Base-by-base conservation (phyloP, 495 filamentous ascomycete species). In the Podospora sp. region DNA sequence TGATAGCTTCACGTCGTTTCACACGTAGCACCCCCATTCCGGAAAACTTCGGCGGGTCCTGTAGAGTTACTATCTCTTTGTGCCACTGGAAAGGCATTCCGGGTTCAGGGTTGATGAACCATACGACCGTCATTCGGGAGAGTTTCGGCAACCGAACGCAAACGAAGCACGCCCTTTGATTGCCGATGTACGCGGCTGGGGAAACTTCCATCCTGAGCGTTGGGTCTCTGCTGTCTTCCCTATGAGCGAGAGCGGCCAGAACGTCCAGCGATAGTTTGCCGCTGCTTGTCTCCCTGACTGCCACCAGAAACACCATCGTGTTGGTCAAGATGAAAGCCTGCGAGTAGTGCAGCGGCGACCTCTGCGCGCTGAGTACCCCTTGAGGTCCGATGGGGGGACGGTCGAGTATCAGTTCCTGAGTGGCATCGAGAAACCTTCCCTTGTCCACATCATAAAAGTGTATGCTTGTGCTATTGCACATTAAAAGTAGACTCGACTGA, bases 281-380 rank as follows among this genome's bases (percentile, higher is more conserved):
- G 46, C 36, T 24, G n/a, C 40, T 50, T 49, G 52, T 40, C 50
- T 71, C 60, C 21, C 25, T 68, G 0, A 33, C 68, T 6, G 58
- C 60, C 11, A 80, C 60, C 79, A 77, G 81, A 4, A 76, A 70
- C 1, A 81, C 65, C 33, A 60, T 73, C 24, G 70, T 73, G 60
- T 80, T 86, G 8, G 87, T 90, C 52, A 88, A 75, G 27, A 90
- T 72, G 68, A 85, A 89, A 14, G 87, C 73, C 25, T 88, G 82
- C 8, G 81, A 81, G 5, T 68, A 60, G 57, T 84, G 76, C n/a
- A 76, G 71, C 21, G 77, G 68, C 59, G 82, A 86, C 60, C 79
- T 73, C 36, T 81, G 80, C 18, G 87, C 62, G 60, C 84, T 83
- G 24, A 90, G 68, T n/a, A 90, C 85, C 78, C 82, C 84, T 35